Percentiles rank a stretch among this genome's conserved stretches.
Evolutionary conservation across 768 basidiomycete species (phyloP).

Genomic region (Pisolithus orientalis): DNA sequence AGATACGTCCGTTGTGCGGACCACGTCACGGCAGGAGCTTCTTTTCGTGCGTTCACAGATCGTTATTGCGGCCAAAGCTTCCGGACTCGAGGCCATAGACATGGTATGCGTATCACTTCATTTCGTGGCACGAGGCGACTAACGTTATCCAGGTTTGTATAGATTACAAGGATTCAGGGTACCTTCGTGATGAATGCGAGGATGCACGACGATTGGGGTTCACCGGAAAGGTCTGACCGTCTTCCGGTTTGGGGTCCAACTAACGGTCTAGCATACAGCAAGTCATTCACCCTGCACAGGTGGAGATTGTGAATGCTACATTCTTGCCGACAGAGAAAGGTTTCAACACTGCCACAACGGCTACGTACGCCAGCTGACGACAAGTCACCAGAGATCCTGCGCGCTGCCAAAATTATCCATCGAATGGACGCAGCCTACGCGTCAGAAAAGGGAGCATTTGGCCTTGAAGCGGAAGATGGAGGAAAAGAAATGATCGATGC

Average conservation of each 20-base stretch:
- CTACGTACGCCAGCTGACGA: neutral
- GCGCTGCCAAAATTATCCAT: slow-evolving; percentile 67
- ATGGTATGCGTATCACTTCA: slow-evolving; percentile 51
- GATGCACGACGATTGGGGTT: slow-evolving; percentile 84
- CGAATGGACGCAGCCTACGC: slow-evolving; percentile 56
- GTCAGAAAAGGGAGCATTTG: slow-evolving; percentile 59
- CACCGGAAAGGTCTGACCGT: slow-evolving; percentile 67
- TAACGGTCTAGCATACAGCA: slow-evolving; percentile 45
- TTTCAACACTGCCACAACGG: slow-evolving; percentile 17
- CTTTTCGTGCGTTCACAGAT: slow-evolving; percentile 80
- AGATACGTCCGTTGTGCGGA: slow-evolving; percentile 76
- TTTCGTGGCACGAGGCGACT: slow-evolving; percentile 1
- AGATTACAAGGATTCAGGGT: slow-evolving; percentile 69
- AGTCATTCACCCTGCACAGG: slow-evolving; percentile 89
- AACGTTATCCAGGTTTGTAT: slow-evolving; percentile 62
- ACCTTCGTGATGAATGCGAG: slow-evolving; percentile 64
- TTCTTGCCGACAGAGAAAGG: slow-evolving; percentile 75
- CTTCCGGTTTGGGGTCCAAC: neutral
- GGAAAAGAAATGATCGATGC: slow-evolving; percentile 84
- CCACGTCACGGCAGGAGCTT: slow-evolving; percentile 67
- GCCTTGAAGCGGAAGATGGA: slow-evolving; percentile 51
- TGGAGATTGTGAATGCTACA: slow-evolving; percentile 67
- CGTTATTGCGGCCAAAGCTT: slow-evolving; percentile 78
- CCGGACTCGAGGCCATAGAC: slow-evolving; percentile 80
- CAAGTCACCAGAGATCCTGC: slow-evolving; percentile 54